Percentiles rank a stretch among this genome's conserved stretches.
phyloP scores from a whole-genome alignment of 116 monocot species.

The Phalaenopsis hybrid region DNA sequence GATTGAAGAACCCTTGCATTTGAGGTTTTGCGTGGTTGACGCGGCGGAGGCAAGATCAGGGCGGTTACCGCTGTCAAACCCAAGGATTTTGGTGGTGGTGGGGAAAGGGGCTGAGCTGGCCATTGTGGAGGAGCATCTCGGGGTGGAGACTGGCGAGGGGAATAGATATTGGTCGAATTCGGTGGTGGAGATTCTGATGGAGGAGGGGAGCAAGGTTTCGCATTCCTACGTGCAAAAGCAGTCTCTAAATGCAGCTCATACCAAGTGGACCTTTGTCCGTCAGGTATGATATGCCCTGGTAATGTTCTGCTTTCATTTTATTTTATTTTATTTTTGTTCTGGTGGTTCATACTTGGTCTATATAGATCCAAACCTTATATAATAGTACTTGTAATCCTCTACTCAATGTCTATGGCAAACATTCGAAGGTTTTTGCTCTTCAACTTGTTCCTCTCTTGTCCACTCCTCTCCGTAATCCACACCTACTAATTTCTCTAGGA shows the following conservation, averaged over 20 bases:
- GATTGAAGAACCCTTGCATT: constrained; percentile 48
- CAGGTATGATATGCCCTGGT: constrained; percentile 37
- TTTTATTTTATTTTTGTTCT: neutral
- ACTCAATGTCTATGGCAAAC: no score
- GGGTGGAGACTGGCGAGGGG: constrained; percentile 26
- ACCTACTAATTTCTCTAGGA: no score
- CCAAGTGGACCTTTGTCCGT: constrained; percentile 75
- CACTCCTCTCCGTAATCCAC: no score
- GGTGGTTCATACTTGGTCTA: neutral
- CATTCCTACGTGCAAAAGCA: constrained; percentile 81
- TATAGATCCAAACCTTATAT: neutral
- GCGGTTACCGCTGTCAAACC: constrained; percentile 62
- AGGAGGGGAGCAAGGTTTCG: constrained; percentile 54
- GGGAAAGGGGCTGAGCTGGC: constrained; percentile 72
- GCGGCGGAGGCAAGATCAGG: constrained; percentile 26
- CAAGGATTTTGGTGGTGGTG: constrained; percentile 76
- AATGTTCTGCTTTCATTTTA: neutral
- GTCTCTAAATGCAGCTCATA: constrained; percentile 60
- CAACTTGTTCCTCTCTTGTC: no score
- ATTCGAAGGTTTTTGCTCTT: no score
- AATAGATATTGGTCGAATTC: constrained; percentile 75
- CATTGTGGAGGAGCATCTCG: constrained; percentile 82
- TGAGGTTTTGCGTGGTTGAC: constrained; percentile 33
- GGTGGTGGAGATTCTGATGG: constrained; percentile 75
- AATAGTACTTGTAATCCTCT: neutral